Evolutionary conservation across 177 flowering plant genomes (phyloP).

Genomic region (Vitis hybrid): DNA sequence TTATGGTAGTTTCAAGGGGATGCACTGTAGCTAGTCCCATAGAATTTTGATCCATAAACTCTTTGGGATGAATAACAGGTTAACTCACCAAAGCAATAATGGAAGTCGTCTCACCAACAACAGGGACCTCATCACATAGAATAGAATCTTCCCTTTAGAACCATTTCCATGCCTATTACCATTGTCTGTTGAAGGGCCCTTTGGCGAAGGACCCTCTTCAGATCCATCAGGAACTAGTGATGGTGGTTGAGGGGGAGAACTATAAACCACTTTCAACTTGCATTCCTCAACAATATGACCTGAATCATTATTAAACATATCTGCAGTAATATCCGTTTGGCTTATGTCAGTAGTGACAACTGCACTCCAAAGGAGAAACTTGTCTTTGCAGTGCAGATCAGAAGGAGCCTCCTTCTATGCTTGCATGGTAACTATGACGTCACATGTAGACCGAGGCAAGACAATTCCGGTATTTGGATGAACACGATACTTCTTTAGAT

Average conservation of each 20-base stretch:
- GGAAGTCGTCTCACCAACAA: too few species aligned
- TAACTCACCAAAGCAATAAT: too few species aligned
- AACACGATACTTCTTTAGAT: constrained; percentile 72
- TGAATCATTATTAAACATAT: constrained; percentile 67
- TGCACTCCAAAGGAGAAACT: constrained; percentile 66
- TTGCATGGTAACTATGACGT: constrained; percentile 65
- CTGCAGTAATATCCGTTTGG: constrained; percentile 49
- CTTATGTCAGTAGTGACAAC: constrained; percentile 28
- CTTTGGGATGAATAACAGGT: too few species aligned
- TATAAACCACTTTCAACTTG: constrained; percentile 64
- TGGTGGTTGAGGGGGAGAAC: constrained; percentile 60
- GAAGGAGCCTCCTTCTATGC: constrained; percentile 60
- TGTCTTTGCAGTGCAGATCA: constrained; percentile 66
- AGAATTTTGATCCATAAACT: too few species aligned
- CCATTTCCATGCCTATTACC: constrained; percentile 17
- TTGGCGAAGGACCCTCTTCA: constrained; percentile 56
- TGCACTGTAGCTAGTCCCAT: too few species aligned
- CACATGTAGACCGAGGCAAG: constrained; percentile 50
- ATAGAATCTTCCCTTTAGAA: too few species aligned
- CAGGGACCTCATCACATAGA: too few species aligned
- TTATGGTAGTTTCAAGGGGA: too few species aligned
- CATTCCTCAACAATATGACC: constrained; percentile 61
- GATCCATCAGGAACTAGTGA: constrained; percentile 63
- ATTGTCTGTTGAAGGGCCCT: constrained; percentile 49
- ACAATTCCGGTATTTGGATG: constrained; percentile 65